Conservation (phyloP, 345 rosid genomes). For the Linum trigynum region DNA sequence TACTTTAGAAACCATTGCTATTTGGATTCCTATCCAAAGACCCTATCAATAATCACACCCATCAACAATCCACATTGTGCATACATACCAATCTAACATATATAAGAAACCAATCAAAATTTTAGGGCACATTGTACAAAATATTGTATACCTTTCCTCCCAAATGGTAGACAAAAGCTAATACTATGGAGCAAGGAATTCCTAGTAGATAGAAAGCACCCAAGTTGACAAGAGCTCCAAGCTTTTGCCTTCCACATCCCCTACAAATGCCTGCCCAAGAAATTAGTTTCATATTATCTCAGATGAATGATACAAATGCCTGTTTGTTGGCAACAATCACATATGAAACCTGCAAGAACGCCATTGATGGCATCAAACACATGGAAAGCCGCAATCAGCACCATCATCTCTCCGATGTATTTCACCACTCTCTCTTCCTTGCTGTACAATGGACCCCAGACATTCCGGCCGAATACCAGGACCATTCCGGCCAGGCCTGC, state of each 20-base stretch:
- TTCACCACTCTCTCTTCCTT: slow-evolving; percentile 28
- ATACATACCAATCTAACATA: too few species aligned
- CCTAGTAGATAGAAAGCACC: slow-evolving; percentile 34
- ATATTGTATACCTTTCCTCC: slow-evolving; percentile 11
- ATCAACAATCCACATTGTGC: too few species aligned
- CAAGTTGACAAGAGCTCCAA: slow-evolving; percentile 30
- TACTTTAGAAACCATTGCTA: too few species aligned
- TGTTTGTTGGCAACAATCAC: background rate
- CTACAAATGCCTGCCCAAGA: slow-evolving; percentile 23
- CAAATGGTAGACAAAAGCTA: slow-evolving; percentile 25
- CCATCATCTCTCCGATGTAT: slow-evolving; percentile 27
- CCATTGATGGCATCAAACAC: slow-evolving; percentile 27
- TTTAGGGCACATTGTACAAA: too few species aligned
- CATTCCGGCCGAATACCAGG: slow-evolving; percentile 22
- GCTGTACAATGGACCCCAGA: slow-evolving; percentile 30
- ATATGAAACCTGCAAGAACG: slow-evolving; percentile 26
- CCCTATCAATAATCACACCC: too few species aligned
- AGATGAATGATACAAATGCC: background rate
- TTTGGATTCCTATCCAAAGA: too few species aligned
- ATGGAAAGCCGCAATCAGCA: slow-evolving; percentile 25
- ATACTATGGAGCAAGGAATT: slow-evolving; percentile 13
- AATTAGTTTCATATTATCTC: background rate
- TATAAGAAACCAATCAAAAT: too few species aligned
- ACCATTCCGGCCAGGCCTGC: slow-evolving; percentile 18
- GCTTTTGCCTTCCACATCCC: slow-evolving; percentile 40